A percentile compares a stretch with the other conserved stretches of the same genome.
phyloP scores from a whole-genome alignment of 2,329 filamentous ascomycete genomes.

The Purpureocillium lavendulum region DNA sequence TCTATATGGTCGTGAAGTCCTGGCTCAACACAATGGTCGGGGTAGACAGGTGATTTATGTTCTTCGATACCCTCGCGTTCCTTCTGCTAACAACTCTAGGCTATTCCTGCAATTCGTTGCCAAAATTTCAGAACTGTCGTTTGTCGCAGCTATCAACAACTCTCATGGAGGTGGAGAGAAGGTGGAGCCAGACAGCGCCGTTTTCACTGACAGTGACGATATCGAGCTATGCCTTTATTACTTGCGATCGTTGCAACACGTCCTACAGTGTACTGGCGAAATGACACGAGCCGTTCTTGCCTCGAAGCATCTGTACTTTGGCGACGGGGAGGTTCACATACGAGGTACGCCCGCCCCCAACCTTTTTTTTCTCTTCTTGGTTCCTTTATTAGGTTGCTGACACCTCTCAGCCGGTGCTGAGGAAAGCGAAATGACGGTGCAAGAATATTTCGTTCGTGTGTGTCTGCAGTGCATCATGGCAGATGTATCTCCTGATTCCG shows the following conservation, averaged over 20 bases:
- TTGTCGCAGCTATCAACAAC: constrained; percentile 26
- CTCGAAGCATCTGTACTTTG: constrained; percentile 38
- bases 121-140: constrained; percentile 48
- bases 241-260: constrained; percentile 63
- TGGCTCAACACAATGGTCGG: constrained; percentile 68
- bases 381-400: constrained; percentile 10
- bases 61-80: constrained; percentile 9
- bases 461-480: constrained; percentile 52
- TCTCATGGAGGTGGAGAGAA: constrained; percentile 8
- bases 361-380: no score
- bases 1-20: constrained; percentile 66
- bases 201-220: constrained; percentile 52
- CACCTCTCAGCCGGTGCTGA: constrained; percentile 33
- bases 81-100: constrained; percentile 24
- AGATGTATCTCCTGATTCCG: constrained; percentile 11
- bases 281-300: constrained; percentile 64
- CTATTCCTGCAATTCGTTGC: constrained; percentile 53
- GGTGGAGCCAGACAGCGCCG: constrained; percentile 7
- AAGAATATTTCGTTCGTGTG: constrained; percentile 59
- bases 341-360: constrained; percentile 51
- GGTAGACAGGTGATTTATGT: constrained; percentile 45
- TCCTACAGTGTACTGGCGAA: constrained; percentile 59
- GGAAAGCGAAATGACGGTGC: constrained; percentile 51
- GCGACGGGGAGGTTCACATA: constrained; percentile 22
- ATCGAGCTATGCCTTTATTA: constrained; percentile 73